A percentile compares a stretch with the other conserved stretches of the same genome.
phyloP scores from a whole-genome alignment of 1,284 basidiomycete genomes.

The Melanopsichium pennsylvanicum region DNA sequence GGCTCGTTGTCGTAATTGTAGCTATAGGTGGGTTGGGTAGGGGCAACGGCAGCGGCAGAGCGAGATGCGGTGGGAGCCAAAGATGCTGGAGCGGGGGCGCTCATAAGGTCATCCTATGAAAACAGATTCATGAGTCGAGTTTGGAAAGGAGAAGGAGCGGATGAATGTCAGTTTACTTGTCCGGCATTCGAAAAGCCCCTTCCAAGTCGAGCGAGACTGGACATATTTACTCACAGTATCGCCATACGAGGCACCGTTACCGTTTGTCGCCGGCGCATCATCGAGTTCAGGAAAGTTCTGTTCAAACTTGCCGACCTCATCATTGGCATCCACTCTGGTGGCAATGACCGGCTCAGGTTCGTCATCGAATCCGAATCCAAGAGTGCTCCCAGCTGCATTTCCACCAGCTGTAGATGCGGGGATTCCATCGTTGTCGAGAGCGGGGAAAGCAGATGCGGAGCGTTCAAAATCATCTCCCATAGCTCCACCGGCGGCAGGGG shows the following conservation, averaged over 20 bases:
- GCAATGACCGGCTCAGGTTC: constrained; percentile 9
- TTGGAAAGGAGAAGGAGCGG: background rate
- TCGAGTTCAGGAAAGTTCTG: constrained; percentile 88
- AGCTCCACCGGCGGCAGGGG: constrained; percentile 19
- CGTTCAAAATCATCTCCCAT: constrained; percentile 55
- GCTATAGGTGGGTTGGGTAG: constrained; percentile 25
- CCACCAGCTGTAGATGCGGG: too few relatives aligned
- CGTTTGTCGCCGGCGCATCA: constrained; percentile 46
- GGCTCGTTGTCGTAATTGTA: constrained; percentile 38
- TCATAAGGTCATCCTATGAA: constrained; percentile 60
- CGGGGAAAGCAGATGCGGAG: constrained; percentile 72
- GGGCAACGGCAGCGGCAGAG: constrained; percentile 1
- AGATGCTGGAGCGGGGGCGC: constrained; percentile 68
- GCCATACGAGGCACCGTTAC: constrained; percentile 11
- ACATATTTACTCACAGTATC: constrained; percentile 31
- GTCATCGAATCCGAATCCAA: constrained; percentile 34
- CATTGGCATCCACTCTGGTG: constrained; percentile 63
- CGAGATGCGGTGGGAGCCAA: constrained; percentile 8
- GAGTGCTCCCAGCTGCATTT: too few relatives aligned
- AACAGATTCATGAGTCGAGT: background rate
- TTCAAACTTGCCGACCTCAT: constrained; percentile 89
- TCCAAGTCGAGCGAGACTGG: too few relatives aligned
- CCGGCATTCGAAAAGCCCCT: too few relatives aligned
- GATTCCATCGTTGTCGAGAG: constrained; percentile 67
- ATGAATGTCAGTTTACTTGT: too few relatives aligned